Evolutionary conservation across 2,329 filamentous ascomycete species (phyloP).

Genomic region (Trichoderma sp.): DNA sequence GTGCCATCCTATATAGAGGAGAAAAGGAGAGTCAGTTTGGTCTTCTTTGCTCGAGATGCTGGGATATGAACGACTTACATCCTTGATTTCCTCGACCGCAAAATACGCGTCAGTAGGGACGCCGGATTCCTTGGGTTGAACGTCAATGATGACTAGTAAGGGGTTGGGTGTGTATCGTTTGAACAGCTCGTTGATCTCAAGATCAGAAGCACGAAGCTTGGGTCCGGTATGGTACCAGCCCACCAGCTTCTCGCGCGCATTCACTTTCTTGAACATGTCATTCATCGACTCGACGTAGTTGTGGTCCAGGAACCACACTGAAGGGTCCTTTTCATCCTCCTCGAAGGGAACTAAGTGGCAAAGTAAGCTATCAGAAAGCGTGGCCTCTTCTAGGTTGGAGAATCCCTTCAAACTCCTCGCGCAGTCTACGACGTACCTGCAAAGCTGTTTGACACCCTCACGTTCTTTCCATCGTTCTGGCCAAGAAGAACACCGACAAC

Average conservation of each 20-base stretch:
- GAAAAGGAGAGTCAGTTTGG: slow-evolving; percentile 22
- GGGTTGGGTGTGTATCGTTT: slow-evolving; percentile 98
- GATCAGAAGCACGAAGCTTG: slow-evolving; percentile 92
- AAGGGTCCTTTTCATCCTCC: slow-evolving; percentile 97
- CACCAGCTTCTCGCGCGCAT: slow-evolving; percentile 97
- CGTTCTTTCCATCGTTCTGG: slow-evolving; percentile 94
- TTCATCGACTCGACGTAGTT: slow-evolving; percentile 99
- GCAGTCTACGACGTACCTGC: slow-evolving; percentile 65
- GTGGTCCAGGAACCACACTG: slow-evolving; percentile 98
- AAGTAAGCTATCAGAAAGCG: slow-evolving; percentile 28
- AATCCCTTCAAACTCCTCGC: not conserved
- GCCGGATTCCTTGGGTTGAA: slow-evolving; percentile 96
- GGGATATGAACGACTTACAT: slow-evolving; percentile 58
- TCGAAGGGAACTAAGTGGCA: slow-evolving; percentile 81
- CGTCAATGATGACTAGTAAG: slow-evolving; percentile 95
- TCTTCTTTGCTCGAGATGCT: not conserved
- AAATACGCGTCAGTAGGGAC: slow-evolving; percentile 99
- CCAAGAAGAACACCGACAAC: slow-evolving; percentile 94
- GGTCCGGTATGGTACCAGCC: slow-evolving; percentile 99
- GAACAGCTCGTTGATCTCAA: slow-evolving; percentile 99
- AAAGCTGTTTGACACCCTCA: slow-evolving; percentile 98
- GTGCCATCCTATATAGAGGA: slow-evolving; percentile 76
- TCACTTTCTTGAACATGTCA: slow-evolving; percentile 99
- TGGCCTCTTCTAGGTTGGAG: not conserved
- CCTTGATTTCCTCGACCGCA: slow-evolving; percentile 98